Conservation (phyloP, 2,329 filamentous ascomycete species). For the Cladosporium phlei region DNA sequence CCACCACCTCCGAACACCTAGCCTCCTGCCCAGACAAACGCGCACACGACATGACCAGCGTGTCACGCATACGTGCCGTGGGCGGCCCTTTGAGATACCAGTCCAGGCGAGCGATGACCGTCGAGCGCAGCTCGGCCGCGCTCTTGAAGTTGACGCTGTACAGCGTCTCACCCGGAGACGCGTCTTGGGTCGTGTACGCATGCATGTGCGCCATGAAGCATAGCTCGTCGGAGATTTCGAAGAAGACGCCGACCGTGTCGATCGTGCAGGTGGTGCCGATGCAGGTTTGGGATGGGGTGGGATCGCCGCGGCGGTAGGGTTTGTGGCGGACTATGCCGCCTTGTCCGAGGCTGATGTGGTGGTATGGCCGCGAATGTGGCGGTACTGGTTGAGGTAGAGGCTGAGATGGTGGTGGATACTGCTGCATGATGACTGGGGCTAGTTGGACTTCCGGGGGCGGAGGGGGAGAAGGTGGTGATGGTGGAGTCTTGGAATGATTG, state of each 20-base stretch:
- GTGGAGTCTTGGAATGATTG: neutral
- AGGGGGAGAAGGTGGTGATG: no score
- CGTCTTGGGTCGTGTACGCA: neutral
- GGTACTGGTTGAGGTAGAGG: no score
- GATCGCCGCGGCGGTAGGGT: neutral
- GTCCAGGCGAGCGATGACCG: neutral
- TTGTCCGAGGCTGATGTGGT: slow-evolving; percentile 4
- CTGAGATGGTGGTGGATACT: no score
- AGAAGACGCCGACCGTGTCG: slow-evolving; percentile 13
- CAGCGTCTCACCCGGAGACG: neutral
- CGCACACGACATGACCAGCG: slow-evolving; percentile 2
- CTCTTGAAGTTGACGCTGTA: slow-evolving; percentile 1
- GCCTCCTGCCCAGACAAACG: slow-evolving; percentile 47
- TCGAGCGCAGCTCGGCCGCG: neutral
- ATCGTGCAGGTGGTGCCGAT: slow-evolving; percentile 7
- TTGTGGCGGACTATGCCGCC: neutral
- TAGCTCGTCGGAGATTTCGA: neutral
- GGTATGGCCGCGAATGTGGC: neutral
- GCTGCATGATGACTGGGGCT: no score
- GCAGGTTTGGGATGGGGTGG: neutral
- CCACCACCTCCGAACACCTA: slow-evolving; percentile 34
- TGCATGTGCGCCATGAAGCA: slow-evolving; percentile 15
- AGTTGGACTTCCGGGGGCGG: no score
- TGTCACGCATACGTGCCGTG: slow-evolving; percentile 1
- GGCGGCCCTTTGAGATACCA: neutral